Percentiles rank a stretch among this genome's conserved stretches.
phyloP scores from a whole-genome alignment of 1,139 yeast species.

The Lodderomyces elongisporus region DNA sequence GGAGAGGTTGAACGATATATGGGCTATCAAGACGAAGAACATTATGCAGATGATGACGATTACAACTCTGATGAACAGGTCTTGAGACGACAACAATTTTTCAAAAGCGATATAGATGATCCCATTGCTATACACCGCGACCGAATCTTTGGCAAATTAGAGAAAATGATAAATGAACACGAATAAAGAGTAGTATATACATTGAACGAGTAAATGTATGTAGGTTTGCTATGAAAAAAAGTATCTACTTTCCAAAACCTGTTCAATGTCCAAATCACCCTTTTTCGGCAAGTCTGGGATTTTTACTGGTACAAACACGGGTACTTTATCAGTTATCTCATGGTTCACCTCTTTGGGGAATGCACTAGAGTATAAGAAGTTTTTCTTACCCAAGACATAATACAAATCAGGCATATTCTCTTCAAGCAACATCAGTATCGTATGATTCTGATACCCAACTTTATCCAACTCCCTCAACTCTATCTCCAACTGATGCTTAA shows the following conservation, averaged over 20 bases:
- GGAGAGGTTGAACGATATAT: conserved; percentile 12
- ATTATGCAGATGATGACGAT: conserved; percentile 18
- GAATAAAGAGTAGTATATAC: background rate
- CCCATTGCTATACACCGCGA: conserved; percentile 62
- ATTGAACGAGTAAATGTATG: background rate
- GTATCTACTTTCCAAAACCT: conserved; percentile 30
- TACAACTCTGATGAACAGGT: conserved; percentile 18
- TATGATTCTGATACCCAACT: conserved; percentile 4
- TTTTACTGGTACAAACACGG: conserved; percentile 23
- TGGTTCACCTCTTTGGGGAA: background rate
- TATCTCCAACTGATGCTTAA: conserved; percentile 13
- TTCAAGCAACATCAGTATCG: conserved; percentile 13
- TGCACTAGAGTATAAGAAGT: conserved; percentile 2
- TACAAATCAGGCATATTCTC: conserved; percentile 21
- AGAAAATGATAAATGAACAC: conserved; percentile 39
- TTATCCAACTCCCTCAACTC: conserved; percentile 13
- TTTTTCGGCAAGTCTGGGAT: conserved; percentile 25
- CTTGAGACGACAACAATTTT: conserved; percentile 42
- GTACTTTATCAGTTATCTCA: conserved; percentile 7
- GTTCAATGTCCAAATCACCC: conserved; percentile 30
- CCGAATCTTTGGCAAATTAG: conserved; percentile 51
- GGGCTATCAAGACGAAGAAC: conserved; percentile 12
- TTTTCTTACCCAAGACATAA: conserved; percentile 8
- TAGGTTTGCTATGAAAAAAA: conserved; percentile 34
- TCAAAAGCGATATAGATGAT: conserved; percentile 51